Base-by-base conservation (phyloP, 2,329 filamentous ascomycete species). In the Ophiostoma sp. region DNA sequence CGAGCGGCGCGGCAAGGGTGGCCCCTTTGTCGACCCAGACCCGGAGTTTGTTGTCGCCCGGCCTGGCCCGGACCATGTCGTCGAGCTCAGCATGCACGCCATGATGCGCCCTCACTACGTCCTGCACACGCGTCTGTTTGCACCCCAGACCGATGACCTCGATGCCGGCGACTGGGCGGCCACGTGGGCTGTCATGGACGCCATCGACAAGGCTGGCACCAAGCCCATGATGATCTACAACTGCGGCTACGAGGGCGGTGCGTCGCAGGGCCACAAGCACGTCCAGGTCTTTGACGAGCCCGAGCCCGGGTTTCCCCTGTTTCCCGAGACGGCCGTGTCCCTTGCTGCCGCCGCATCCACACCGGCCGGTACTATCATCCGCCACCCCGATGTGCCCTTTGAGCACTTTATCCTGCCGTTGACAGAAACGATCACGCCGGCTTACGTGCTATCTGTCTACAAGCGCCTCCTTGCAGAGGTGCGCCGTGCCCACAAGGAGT, bases 191-290 rank as follows among this genome's bases (percentile, higher is more conserved):
- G 75, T 79, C 7, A 74, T 82, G 70, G 68, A 71, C 20, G 71
- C 73, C 17, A 73, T 79, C 69, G 23, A 71, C 20, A 27, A 67
- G 39, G 23, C 35, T 39, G 57, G 72, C 65, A 70, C 72, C 31
- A 3, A 72, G 33, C 77, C 78, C 36, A 77, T 83, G 75, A 76
- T 79, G 67, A 80, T 83, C 48, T 83, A 80, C 74, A 83, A 83
- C 72, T 82, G 81, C 68, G 81, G 81, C 17, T 78, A 79, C 60
- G 78, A 81, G 35, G 79, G 78, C 67, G 81, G 81, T 23, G 79
- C 76, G 1, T 80, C 78, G 17, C 78, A 81, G 69, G 80, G 80
- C 3, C 81, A 83, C 74, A 83, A 83, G 73, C 81, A 83, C 74
- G 74, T 82, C 71, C 81, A 83, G 71, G 70, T 82, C 1, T 77